phyloP scores from a whole-genome alignment of 2,329 filamentous ascomycete species.

The Pseudogymnoascus sp. region DNA sequence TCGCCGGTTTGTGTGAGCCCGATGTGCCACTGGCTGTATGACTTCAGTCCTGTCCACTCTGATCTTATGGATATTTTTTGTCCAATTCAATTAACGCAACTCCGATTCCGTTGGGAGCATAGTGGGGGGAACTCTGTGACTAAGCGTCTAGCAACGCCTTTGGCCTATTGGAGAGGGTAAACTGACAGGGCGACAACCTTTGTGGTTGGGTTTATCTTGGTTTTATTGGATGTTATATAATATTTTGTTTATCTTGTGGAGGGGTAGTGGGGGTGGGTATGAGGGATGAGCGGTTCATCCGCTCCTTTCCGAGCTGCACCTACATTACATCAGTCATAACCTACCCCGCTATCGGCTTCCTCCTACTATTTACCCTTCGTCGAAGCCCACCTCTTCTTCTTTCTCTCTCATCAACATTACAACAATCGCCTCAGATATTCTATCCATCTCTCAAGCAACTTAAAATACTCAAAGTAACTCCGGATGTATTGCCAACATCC shows the following conservation, averaged over 20 bases:
- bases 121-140: background rate
- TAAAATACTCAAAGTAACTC: constrained; percentile 5
- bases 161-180: background rate
- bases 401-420: background rate
- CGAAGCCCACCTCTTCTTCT: background rate
- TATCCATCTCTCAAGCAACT: background rate
- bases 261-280: background rate
- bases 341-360: constrained; percentile 6
- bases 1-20: background rate
- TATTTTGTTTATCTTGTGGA: background rate
- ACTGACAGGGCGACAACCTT: background rate
- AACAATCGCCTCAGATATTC: background rate
- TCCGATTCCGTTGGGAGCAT: background rate
- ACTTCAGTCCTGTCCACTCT: background rate
- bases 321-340: constrained; percentile 3
- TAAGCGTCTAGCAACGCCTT: background rate
- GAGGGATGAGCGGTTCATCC: background rate
- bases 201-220: background rate
- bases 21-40: too few relatives aligned
- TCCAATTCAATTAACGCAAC: background rate
- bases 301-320: constrained; percentile 3
- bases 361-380: constrained; percentile 4
- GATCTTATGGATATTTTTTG: background rate
- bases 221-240: constrained; percentile 2
- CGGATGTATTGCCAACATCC: background rate